Evolutionary conservation across 108 stramenopile species (phyloP).

Genomic region (Mayamaea pseudoterrestris): DNA sequence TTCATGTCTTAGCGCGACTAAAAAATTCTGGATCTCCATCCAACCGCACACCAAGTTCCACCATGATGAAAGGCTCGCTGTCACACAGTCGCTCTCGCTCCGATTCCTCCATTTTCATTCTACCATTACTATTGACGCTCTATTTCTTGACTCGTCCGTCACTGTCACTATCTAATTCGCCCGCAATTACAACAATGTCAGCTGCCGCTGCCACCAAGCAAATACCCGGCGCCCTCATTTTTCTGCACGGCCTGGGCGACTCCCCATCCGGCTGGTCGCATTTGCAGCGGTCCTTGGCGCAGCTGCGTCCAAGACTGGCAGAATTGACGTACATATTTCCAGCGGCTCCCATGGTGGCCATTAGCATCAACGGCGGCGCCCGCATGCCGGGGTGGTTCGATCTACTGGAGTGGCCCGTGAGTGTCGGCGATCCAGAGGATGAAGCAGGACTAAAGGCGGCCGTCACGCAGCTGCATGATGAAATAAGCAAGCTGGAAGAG

Average conservation of each 20-base stretch:
- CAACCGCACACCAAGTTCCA: no score
- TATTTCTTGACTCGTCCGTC: no score
- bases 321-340: slow-evolving; percentile 68
- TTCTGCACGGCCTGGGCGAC: slow-evolving; percentile 71
- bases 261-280: slow-evolving; percentile 68
- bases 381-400: slow-evolving; percentile 88
- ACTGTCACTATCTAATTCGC: no score
- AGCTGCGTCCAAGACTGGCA: slow-evolving; percentile 29
- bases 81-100: no score
- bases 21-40: no score
- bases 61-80: no score
- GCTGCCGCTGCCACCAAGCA: no score
- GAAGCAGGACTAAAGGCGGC: slow-evolving; percentile 26
- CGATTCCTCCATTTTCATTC: no score
- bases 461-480: slow-evolving; percentile 29
- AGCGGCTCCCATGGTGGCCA: slow-evolving; percentile 59
- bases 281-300: slow-evolving; percentile 33
- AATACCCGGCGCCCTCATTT: slow-evolving; percentile 43
- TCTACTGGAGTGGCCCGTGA: slow-evolving; percentile 81
- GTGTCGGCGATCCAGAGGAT: slow-evolving; percentile 51
- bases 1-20: no score
- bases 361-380: slow-evolving; percentile 73
- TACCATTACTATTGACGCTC: no score
- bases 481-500: slow-evolving; percentile 7
- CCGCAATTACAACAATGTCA: no score